Conservation (phyloP, 257 asterid genomes). For the Thymus mandschuricus region DNA sequence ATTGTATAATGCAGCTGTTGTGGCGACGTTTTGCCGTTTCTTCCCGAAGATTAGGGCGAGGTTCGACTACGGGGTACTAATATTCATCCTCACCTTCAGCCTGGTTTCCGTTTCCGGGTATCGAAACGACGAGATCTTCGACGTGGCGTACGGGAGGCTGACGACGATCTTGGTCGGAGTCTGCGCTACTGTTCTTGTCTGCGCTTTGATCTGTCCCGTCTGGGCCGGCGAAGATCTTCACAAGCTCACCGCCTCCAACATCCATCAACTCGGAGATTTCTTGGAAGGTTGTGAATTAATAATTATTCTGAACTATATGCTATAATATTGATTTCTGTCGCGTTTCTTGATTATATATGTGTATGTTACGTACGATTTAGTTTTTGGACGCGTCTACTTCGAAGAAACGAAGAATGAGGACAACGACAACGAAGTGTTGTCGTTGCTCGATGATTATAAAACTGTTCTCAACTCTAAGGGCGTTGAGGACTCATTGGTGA, state of each 20-base stretch:
- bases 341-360: background rate
- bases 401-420: slow-evolving; percentile 29
- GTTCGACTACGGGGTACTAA: slow-evolving; percentile 68
- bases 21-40: slow-evolving; percentile 56
- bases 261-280: slow-evolving; percentile 58
- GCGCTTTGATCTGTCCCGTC: slow-evolving; percentile 55
- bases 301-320: too few relatives aligned
- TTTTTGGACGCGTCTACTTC: slow-evolving; percentile 58
- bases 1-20: slow-evolving; percentile 45
- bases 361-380: slow-evolving; percentile 30
- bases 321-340: background rate
- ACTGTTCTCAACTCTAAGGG: slow-evolving; percentile 56
- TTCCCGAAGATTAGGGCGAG: slow-evolving; percentile 64
- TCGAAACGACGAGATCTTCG: slow-evolving; percentile 52
- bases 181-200: slow-evolving; percentile 40
- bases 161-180: slow-evolving; percentile 65
- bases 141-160: slow-evolving; percentile 54
- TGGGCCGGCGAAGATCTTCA: slow-evolving; percentile 90
- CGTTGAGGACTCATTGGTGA: slow-evolving; percentile 58
- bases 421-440: too few relatives aligned
- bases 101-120: slow-evolving; percentile 66
- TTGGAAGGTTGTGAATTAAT: slow-evolving; percentile 46
- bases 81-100: slow-evolving; percentile 65
- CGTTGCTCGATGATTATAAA: slow-evolving; percentile 36
- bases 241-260: slow-evolving; percentile 48